Base-by-base conservation (phyloP, 192 early-diverging fungal species). In the Backusella parvicylindrica region DNA sequence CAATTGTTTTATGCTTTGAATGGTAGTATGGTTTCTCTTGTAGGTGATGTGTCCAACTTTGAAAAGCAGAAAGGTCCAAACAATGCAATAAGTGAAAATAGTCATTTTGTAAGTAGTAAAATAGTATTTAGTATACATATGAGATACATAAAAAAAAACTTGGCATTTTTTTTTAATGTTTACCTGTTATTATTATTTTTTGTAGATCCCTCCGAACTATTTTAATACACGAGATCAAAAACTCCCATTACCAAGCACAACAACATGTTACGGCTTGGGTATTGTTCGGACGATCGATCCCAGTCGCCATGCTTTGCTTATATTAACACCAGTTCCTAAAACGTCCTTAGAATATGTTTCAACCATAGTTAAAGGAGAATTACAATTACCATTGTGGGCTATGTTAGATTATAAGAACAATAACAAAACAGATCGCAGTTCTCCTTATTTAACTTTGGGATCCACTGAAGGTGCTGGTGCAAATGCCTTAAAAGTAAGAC, bases 1-100 rank as follows among this genome's bases (percentile, higher is more conserved):
- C 95, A 99, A 78, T 71, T 93, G 2, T 80, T 96, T 31, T 87
- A 92, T 72, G 92, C 93, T 0, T 83, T 98, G 26, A 99, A 97
- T 80, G 96, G 94, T 2, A 86, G 86, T 32, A 41, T 98, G 5
- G 95, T 98, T 0, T 96, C 87, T 0, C 81, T 98, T 4, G 86
- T 96, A 8, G 87, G 84, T 3, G 83, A 89, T 75, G 68, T 75
- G 0, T 18, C 70, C 56, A 33, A 65, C 65, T 21, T 74, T 63
- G 38, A 72, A 56, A 53, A 70, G 12, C 38, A 43, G 31, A 47
- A 26, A 12, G 68, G 40, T 1, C 38, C 38, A 15, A 76, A 70
- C n/a, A 63, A 43, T 18, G 31, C 21, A 41, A 28, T 40, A 64
- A 9, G 16, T 41, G 70, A 68, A 38, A 68, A 76, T 32, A 15